Evolutionary conservation across 768 basidiomycete genomes (phyloP), one percentile per base, ranked within the genome.

Genomic region (Rubroboletus satanas): DNA sequence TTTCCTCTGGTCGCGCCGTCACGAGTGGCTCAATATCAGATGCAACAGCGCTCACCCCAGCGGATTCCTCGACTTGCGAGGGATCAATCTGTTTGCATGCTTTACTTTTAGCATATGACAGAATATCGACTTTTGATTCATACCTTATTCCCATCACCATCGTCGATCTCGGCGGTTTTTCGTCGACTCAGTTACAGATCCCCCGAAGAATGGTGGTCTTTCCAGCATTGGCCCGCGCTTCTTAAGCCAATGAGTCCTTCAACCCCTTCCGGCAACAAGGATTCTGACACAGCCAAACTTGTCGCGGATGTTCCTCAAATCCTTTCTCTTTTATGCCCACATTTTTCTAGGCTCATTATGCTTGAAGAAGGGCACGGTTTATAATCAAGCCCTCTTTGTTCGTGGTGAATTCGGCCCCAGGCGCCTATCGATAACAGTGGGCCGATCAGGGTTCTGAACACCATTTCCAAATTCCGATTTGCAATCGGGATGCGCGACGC

Each of bases 1-100:
- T 87, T 77, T 59, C 83, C 85, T 3, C 69, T 90, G 9, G 68
- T 92, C 23, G 77, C 84, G 26, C 26, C 26, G 5, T 26, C 26
- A 26, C 26, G 26, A 3, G 26, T 26, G 26, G 26, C 26, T 26
- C 26, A 26, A 26, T 5, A 26, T 5, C 26, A 26, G 26, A 26
- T 26, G 26, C 26, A 26, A 26, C 26, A 26, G 2, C 26, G 26
- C 26, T 26, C 5, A 26, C 26, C 26, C 26, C 26, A 26, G 0
- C 4, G 26, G 26, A 26, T 3, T 3, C 26, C 26, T 54, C 29
- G 14, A 56, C 55, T 21, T 47, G 28, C 3, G 51, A 48, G 9
- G 4, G 32, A 53, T 56, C 39, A 6, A 48, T 38, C 45, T 49
- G 14, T 23, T 39, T 12, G 10, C 2, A n/a, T 1, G 31, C 26